Base-by-base conservation (phyloP, 306 rosid species). In the Quercus ilex region DNA sequence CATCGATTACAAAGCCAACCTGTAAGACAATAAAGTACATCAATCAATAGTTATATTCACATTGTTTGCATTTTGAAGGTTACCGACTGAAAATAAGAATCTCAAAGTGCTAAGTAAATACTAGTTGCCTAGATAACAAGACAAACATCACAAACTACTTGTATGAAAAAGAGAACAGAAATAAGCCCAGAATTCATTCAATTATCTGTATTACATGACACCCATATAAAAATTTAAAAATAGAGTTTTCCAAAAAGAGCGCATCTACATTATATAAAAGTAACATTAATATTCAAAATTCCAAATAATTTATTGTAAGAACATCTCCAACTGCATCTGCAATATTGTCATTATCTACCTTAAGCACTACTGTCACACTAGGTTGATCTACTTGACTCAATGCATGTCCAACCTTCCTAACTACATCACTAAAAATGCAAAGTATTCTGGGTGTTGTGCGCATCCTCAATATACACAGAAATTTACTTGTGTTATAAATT, bases 1-100 rank as follows among this genome's bases (percentile, higher is more conserved):
- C 98, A 75, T 94, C 98, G 73, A 94, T 91, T 77, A 94, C 89
- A 89, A 94, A 92, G 70, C 97, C 91, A 26, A 94, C 90, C 98
- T 94, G 90, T 60, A 75, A 46, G 69, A 67, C 51, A 85, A 70
- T 25, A 67, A 26, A 64, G 70, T 68, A 73, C 59, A 17, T 43
- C 18, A 79, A 55, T 73, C 28, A 78, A 38, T 56, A 64, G 75
- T 73, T 33, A 52, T 79, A 64, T 71, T 51, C 79, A 59, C 38
- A 49, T 9, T 31, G 53, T 62, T 78, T 60, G 28, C 59, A 69
- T 21, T 51, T 26, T 57, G 12, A 57, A 33, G 69, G 21, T 41
- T 33, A 35, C 26, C 18, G 0, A 35, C 72, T n/a, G 26, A 67
- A 67, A 35, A 28, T 9, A 67, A 33, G 72, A 35, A 35, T 67